These are phyloP conservation scores for Clonostachys chloroleuca DNA, from an alignment of 2,329 filamentous ascomycete genomes.

Conservation along the genomic window DNA sequence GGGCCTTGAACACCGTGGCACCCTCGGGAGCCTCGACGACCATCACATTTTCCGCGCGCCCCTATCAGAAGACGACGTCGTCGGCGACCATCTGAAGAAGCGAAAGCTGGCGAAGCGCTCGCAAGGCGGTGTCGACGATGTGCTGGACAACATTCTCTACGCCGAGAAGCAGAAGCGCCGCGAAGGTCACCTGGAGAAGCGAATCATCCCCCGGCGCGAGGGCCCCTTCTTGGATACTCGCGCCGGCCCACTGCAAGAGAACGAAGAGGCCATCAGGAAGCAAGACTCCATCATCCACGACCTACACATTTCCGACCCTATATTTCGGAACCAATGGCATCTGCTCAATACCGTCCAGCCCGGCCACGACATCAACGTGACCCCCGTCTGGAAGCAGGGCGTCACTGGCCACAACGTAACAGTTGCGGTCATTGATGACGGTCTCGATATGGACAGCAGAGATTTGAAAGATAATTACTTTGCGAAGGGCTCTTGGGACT, in stretches of 20 bases:
- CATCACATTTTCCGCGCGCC: slow-evolving; percentile 84
- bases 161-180: slow-evolving; percentile 67
- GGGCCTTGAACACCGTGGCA: slow-evolving; percentile 76
- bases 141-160: slow-evolving; percentile 71
- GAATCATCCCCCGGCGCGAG: slow-evolving; percentile 34
- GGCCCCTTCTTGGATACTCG: neutral
- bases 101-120: slow-evolving; percentile 59
- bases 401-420: slow-evolving; percentile 87
- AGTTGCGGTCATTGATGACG: slow-evolving; percentile 93
- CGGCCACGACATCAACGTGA: slow-evolving; percentile 96
- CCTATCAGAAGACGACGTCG: slow-evolving; percentile 56
- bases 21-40: slow-evolving; percentile 69
- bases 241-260: slow-evolving; percentile 2
- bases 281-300: slow-evolving; percentile 57
- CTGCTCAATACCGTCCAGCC: slow-evolving; percentile 75
- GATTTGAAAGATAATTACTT: slow-evolving; percentile 95
- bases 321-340: slow-evolving; percentile 95
- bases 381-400: slow-evolving; percentile 83
- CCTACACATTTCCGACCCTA: slow-evolving; percentile 81
- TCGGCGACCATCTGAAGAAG: slow-evolving; percentile 47
- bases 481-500: slow-evolving; percentile 88
- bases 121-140: slow-evolving; percentile 42
- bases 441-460: slow-evolving; percentile 90
- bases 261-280: slow-evolving; percentile 43
- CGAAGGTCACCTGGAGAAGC: slow-evolving; percentile 45